A percentile compares a stretch with the other conserved stretches of the same genome.
These are phyloP conservation scores for Taxillus chinensis DNA, from an alignment of 164 flowering plant genomes.

Conservation along the genomic window DNA sequence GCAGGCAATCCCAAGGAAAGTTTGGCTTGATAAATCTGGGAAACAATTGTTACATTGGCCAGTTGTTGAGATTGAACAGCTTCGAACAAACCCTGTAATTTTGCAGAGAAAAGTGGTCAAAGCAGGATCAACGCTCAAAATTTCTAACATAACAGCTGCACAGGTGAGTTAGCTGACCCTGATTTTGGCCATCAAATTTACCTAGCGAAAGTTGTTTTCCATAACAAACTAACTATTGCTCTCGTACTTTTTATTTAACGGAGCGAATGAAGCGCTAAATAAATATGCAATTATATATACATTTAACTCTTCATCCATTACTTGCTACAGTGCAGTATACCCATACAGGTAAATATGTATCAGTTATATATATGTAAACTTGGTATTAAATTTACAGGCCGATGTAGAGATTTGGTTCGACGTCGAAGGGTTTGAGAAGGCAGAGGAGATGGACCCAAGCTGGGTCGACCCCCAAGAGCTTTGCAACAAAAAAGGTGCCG, in stretches of 20 bases:
- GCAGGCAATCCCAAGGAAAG: slow-evolving; percentile 10
- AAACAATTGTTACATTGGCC: slow-evolving; percentile 16
- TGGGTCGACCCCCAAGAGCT: slow-evolving; percentile 13
- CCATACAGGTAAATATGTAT: too few relatives aligned
- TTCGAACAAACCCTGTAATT: not conserved
- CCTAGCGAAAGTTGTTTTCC: too few relatives aligned
- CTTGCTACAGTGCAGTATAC: too few relatives aligned
- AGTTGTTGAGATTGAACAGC: not conserved
- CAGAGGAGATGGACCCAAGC: slow-evolving; percentile 9
- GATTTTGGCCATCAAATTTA: too few relatives aligned
- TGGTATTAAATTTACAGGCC: not conserved
- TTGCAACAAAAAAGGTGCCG: slow-evolving; percentile 6
- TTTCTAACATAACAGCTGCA: slow-evolving; percentile 5
- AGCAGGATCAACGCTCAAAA: slow-evolving; percentile 3
- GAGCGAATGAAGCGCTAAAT: too few relatives aligned
- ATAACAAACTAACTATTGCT: not conserved
- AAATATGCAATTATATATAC: too few relatives aligned
- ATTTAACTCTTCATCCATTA: too few relatives aligned
- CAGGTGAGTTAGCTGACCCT: not conserved
- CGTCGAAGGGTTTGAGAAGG: not conserved
- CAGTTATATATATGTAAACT: too few relatives aligned
- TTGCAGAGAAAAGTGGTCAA: not conserved
- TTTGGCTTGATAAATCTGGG: slow-evolving; percentile 6
- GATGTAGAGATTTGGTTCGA: slow-evolving; percentile 12
- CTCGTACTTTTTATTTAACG: too few relatives aligned